Conservation (phyloP, 2,329 filamentous ascomycete species). For the Parastagonospora avenae region DNA sequence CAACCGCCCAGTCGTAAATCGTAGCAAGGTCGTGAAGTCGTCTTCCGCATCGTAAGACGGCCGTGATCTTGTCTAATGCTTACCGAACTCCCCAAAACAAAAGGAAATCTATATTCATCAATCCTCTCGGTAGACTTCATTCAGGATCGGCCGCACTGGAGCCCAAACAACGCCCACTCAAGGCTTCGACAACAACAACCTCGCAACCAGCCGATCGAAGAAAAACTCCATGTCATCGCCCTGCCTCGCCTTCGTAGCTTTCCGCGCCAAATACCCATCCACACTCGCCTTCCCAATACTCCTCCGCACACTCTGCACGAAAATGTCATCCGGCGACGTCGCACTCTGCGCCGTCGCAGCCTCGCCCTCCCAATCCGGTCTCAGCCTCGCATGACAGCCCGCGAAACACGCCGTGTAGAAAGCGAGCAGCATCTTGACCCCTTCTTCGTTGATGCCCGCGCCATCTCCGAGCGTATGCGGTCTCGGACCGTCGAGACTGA, state of each 20-base stretch:
- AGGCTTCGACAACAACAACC: slow-evolving; percentile 30
- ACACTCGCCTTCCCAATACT: slow-evolving; percentile 21
- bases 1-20: slow-evolving; percentile 2
- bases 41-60: not conserved
- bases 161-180: not conserved
- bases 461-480: slow-evolving; percentile 9
- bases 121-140: too few species aligned
- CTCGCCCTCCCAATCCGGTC: slow-evolving; percentile 38
- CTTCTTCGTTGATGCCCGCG: slow-evolving; percentile 27
- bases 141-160: too few species aligned
- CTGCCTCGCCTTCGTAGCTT: slow-evolving; percentile 20
- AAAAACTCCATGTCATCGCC: slow-evolving; percentile 43
- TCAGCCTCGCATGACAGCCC: slow-evolving; percentile 37
- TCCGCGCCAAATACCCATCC: slow-evolving; percentile 28
- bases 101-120: not conserved
- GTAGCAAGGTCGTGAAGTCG: slow-evolving; percentile 3
- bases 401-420: slow-evolving; percentile 45
- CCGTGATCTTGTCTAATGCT: slow-evolving; percentile 4
- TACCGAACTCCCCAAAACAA: not conserved
- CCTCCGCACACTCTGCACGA: slow-evolving; percentile 37
- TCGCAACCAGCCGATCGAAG: slow-evolving; percentile 46
- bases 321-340: slow-evolving; percentile 25
- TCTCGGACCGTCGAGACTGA: slow-evolving; percentile 6
- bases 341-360: not conserved
- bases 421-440: slow-evolving; percentile 31